phyloP scores from a whole-genome alignment of 2,329 filamentous ascomycete genomes.

The Aspergillus tamarii region DNA sequence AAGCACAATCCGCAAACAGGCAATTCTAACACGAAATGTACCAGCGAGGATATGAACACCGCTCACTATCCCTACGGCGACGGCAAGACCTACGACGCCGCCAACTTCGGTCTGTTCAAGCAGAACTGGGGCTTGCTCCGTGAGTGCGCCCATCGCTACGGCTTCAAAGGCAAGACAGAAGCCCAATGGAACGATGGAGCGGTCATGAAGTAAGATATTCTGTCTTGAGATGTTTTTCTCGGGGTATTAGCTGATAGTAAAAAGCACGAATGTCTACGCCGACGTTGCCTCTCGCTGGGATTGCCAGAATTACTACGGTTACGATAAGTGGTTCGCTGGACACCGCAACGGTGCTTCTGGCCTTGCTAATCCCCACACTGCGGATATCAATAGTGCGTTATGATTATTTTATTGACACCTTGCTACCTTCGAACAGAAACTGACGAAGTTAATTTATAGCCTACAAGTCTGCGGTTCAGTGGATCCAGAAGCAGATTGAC shows the following conservation, averaged over 20 bases:
- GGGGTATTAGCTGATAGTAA: not conserved
- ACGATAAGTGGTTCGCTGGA: conserved; percentile 30
- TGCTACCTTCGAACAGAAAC: not conserved
- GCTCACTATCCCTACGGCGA: conserved; percentile 29
- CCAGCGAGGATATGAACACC: conserved; percentile 18
- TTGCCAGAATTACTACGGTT: conserved; percentile 28
- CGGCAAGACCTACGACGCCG: conserved; percentile 21
- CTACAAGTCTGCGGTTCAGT: conserved; percentile 32
- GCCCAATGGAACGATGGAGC: conserved; percentile 26
- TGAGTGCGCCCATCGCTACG: conserved; percentile 6
- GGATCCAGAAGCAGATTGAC: conserved; percentile 34
- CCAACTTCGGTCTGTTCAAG: conserved; percentile 20
- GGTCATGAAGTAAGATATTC: conserved; percentile 19
- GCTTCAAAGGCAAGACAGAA: conserved; percentile 25
- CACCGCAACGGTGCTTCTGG: conserved; percentile 29
- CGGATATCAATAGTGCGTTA: conserved; percentile 11
- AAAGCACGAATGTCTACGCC: conserved; percentile 20
- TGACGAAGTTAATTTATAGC: not conserved
- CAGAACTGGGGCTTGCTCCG: conserved; percentile 15
- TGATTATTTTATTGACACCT: no score
- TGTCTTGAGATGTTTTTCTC: no score
- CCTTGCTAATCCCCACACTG: conserved; percentile 26
- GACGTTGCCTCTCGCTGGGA: conserved; percentile 29
- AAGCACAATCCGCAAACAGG: not conserved
- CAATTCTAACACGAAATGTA: not conserved